Evolutionary conservation across 2,329 filamentous ascomycete genomes (phyloP).

Genomic region (Fusarium dlaminii): DNA sequence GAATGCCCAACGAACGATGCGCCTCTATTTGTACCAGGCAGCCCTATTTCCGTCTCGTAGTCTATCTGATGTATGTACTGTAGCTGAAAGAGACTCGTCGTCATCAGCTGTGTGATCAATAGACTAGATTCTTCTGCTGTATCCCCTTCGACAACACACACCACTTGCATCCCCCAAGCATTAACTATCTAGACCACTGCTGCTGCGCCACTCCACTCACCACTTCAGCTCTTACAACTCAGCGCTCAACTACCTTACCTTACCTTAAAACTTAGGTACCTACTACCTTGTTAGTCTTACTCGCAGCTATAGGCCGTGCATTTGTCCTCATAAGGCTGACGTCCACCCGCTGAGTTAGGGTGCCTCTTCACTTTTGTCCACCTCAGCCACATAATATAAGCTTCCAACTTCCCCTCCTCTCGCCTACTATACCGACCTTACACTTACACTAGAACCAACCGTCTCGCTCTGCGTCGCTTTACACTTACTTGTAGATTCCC

Average conservation of each 20-base stretch:
- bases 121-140: neutral
- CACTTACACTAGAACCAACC: neutral
- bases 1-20: conserved; percentile 5
- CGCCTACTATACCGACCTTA: neutral
- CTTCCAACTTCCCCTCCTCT: conserved; percentile 1
- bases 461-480: neutral
- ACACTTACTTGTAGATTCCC: neutral
- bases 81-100: neutral
- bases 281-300: neutral
- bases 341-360: neutral
- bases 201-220: conserved; percentile 20
- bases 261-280: too few relatives aligned
- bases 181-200: neutral
- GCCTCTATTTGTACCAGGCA: neutral
- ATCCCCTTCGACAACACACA: neutral
- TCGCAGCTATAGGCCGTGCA: neutral
- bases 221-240: neutral
- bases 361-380: conserved; percentile 1
- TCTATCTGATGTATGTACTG: neutral
- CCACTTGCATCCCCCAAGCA: neutral
- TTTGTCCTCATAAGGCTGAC: conserved; percentile 26
- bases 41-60: neutral
- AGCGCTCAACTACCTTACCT: neutral
- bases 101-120: neutral
- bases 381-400: conserved; percentile 9